phyloP scores from a whole-genome alignment of 2,329 filamentous ascomycete genomes.

The Boeremia lycopersici region DNA sequence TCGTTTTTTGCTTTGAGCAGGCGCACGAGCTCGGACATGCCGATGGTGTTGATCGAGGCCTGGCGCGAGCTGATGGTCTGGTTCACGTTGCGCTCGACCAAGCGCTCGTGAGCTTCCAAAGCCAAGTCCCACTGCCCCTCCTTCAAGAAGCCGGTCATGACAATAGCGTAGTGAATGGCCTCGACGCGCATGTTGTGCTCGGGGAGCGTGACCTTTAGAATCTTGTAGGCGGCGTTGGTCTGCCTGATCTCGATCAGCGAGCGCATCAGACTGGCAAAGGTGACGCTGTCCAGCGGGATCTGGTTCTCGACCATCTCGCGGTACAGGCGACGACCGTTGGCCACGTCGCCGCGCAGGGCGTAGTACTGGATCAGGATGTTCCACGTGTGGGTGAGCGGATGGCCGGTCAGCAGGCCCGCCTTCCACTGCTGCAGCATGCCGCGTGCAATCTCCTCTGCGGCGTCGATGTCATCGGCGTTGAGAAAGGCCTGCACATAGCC shows the following conservation, averaged over 20 bases:
- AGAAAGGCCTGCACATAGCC: conserved; percentile 67
- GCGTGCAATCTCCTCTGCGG: conserved; percentile 60
- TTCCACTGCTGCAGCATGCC: conserved; percentile 58
- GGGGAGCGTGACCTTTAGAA: conserved; percentile 59
- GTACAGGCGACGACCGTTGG: conserved; percentile 60
- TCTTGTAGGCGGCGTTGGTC: conserved; percentile 61
- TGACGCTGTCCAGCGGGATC: conserved; percentile 61
- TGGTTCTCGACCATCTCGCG: conserved; percentile 59
- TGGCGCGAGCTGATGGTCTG: conserved; percentile 53
- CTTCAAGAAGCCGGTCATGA: conserved; percentile 58
- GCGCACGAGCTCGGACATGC: conserved; percentile 27
- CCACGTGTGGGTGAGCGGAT: conserved; percentile 69
- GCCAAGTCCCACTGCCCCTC: conserved; percentile 54
- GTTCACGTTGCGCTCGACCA: conserved; percentile 48
- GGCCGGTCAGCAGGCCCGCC: conserved; percentile 50
- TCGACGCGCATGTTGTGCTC: conserved; percentile 52
- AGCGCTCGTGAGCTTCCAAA: conserved; percentile 54
- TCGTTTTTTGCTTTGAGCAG: conserved; percentile 20
- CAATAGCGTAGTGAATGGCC: conserved; percentile 60
- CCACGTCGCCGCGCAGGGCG: conserved; percentile 66
- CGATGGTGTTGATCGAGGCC: conserved; percentile 41
- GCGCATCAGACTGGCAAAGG: conserved; percentile 67
- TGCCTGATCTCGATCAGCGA: conserved; percentile 59
- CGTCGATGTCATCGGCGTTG: conserved; percentile 53
- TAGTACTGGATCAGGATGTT: conserved; percentile 76